Conservation (phyloP, 2,329 filamentous ascomycete genomes). For the Torrubiellomyces zombiae region DNA sequence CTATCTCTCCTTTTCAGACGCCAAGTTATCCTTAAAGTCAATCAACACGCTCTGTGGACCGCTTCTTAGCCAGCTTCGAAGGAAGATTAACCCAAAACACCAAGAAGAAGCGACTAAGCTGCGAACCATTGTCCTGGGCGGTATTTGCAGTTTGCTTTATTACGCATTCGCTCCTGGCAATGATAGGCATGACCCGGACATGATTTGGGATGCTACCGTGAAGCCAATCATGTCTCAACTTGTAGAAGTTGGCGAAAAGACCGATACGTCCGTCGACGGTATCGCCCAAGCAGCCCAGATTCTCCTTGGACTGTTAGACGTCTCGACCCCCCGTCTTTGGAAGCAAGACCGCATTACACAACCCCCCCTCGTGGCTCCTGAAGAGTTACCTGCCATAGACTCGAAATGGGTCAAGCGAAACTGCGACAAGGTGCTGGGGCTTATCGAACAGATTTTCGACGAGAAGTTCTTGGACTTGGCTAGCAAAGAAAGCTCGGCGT, state of each 20-base stretch:
- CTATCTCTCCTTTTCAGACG: slow-evolving; percentile 51
- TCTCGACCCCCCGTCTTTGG: slow-evolving; percentile 46
- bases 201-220: slow-evolving; percentile 65
- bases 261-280: slow-evolving; percentile 29
- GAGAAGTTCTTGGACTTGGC: slow-evolving; percentile 45
- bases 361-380: slow-evolving; percentile 36
- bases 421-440: slow-evolving; percentile 43
- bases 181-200: slow-evolving; percentile 48
- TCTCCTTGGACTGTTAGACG: slow-evolving; percentile 54
- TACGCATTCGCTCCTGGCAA: slow-evolving; percentile 62
- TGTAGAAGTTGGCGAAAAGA: slow-evolving; percentile 21
- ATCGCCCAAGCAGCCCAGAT: slow-evolving; percentile 46
- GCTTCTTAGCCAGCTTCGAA: slow-evolving; percentile 49
- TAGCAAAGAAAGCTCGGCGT: slow-evolving; percentile 34
- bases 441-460: slow-evolving; percentile 43
- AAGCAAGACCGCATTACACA: slow-evolving; percentile 55
- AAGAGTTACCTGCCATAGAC: slow-evolving; percentile 74
- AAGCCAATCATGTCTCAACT: slow-evolving; percentile 43
- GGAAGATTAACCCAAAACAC: slow-evolving; percentile 40
- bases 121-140: slow-evolving; percentile 41
- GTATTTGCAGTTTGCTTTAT: slow-evolving; percentile 68
- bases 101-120: slow-evolving; percentile 33
- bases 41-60: slow-evolving; percentile 42
- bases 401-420: slow-evolving; percentile 75
- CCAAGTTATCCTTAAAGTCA: slow-evolving; percentile 29